These are phyloP conservation scores for Russula sp. DNA, from an alignment of 768 basidiomycete species.

Conservation along the genomic window DNA sequence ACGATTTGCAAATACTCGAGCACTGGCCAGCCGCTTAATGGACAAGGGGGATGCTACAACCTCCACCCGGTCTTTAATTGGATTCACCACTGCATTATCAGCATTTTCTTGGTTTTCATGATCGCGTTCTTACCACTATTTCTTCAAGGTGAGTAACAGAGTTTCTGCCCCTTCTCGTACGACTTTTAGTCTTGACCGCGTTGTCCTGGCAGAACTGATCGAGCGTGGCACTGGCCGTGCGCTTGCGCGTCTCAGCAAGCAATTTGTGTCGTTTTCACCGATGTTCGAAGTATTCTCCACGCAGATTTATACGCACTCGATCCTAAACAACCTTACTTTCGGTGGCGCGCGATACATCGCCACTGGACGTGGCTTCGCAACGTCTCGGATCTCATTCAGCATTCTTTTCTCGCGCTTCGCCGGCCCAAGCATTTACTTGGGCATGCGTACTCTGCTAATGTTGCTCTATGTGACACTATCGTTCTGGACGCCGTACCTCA, in stretches of 20 bases:
- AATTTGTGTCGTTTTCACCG: slow-evolving; percentile 91
- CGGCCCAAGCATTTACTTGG: slow-evolving; percentile 96
- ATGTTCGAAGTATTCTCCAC: slow-evolving; percentile 98
- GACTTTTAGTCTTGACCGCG: slow-evolving; percentile 25
- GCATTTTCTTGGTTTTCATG: slow-evolving; percentile 98
- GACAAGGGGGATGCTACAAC: slow-evolving; percentile 90
- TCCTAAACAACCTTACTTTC: slow-evolving; percentile 93
- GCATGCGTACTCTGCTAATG: slow-evolving; percentile 89
- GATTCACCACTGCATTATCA: slow-evolving; percentile 95
- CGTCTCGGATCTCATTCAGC: slow-evolving; percentile 89
- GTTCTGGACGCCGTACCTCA: slow-evolving; percentile 86
- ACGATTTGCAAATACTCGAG: slow-evolving; percentile 75
- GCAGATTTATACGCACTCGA: slow-evolving; percentile 97
- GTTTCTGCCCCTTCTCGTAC: neutral
- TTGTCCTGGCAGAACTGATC: slow-evolving; percentile 66
- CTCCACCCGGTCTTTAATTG: slow-evolving; percentile 89
- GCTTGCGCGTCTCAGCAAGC: slow-evolving; percentile 85
- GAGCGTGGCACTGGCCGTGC: slow-evolving; percentile 94
- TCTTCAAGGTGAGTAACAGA: slow-evolving; percentile 69
- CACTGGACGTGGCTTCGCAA: slow-evolving; percentile 98
- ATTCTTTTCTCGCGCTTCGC: slow-evolving; percentile 98
- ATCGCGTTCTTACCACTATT: slow-evolving; percentile 94
- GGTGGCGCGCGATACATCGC: slow-evolving; percentile 99
- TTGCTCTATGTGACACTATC: slow-evolving; percentile 91
- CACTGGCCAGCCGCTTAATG: slow-evolving; percentile 67